Evolutionary conservation across 176 grass and related monocot species (phyloP), one percentile per base, ranked within the genome.

Genomic region (Urochloa ruziziensis): DNA sequence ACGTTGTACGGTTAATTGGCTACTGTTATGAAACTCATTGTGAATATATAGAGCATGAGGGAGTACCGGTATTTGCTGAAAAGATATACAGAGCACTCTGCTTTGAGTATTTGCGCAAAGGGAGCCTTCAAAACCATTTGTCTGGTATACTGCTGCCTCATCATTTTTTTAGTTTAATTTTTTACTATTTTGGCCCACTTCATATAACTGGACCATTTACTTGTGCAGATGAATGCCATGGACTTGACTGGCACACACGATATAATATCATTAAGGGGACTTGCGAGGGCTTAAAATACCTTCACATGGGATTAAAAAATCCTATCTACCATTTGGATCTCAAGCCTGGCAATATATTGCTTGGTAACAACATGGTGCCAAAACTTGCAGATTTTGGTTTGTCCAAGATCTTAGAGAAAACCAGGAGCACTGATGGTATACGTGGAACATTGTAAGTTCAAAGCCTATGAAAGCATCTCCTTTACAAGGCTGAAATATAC

Each of bases 371-470:
- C 10, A 75, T 75, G 72, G 11, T 57, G 19, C 72, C 72, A 56
- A 75, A 75, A 75, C 47, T 75, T 23, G 72, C 30, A 0, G 72
- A 75, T 35, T 75, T 75, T 36, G 72, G 72, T 24, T 56, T 73
- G 27, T 73, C 70, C 6, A 32, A 30, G 44, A 49, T 72, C 24
- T 48, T 72, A 6, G 40, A 71, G 14, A 24, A 10, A 47, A 48
- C 43, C 0, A 30, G 69, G 69, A 49, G 6, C 27, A 5, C 44
- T 2, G 13, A 49, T 17, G 7, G 15, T 47, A 0, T 30, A 3
- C 14, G 10, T 29, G 69, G 69, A 51, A 72, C 69, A 49, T 1
- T 30, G 69, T 72, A 72, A 32, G 69, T 4, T 48, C 15, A 48
- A 49, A 5, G 27, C 24, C 5, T 29, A 7, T n/a, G n/a, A n/a